Base-by-base conservation (phyloP, 371 early-diverging fungal species). In the Zancudomyces culisetae region DNA sequence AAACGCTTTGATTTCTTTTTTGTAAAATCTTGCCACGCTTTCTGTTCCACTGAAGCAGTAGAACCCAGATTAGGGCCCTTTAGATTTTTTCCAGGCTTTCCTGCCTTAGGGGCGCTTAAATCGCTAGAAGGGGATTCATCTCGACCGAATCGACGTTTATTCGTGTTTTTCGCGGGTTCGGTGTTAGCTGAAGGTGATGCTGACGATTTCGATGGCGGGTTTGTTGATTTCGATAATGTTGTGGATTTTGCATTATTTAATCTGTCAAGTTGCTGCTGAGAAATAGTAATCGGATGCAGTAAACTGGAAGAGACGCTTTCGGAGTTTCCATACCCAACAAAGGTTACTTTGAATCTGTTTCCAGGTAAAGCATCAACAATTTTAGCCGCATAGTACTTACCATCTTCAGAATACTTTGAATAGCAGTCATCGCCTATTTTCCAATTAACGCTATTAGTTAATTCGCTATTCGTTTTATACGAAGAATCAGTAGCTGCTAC, bases 241-340 rank as follows among this genome's bases (percentile, higher is more conserved):
- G n/a, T n/a, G n/a, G n/a, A n/a, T n/a, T n/a, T n/a, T n/a, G n/a
- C n/a, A n/a, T n/a, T n/a, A n/a, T n/a, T n/a, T n/a, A n/a, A n/a
- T n/a, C n/a, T n/a, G n/a, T n/a, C n/a, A 2, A 35, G 48, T 3
- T 19, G 35, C 29, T 18, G 2, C 23, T 41, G 45, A 3, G 30
- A 8, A 41, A 50, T 19, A 45, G 18, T 24, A 6, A 27, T 27
- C 26, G 15, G 3, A 1, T 20, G 27, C 51, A 29, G 12, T 47
- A 57, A 43, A 73, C 54, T 40, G 1, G 55, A 51, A 8, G 49
- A 42, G 0, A 65, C 67, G 19, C 60, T 56, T 49, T 72, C 71
- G 43, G 52, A 50, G 27, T 64, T 64, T 2, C 69, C 61, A 56
- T 73, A 75, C 3, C 70, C 74, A 18, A 58, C 59, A 59, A 73